These are phyloP conservation scores for Eragrostis nindensis DNA, from an alignment of 176 grass and related monocot species.

Conservation along the genomic window DNA sequence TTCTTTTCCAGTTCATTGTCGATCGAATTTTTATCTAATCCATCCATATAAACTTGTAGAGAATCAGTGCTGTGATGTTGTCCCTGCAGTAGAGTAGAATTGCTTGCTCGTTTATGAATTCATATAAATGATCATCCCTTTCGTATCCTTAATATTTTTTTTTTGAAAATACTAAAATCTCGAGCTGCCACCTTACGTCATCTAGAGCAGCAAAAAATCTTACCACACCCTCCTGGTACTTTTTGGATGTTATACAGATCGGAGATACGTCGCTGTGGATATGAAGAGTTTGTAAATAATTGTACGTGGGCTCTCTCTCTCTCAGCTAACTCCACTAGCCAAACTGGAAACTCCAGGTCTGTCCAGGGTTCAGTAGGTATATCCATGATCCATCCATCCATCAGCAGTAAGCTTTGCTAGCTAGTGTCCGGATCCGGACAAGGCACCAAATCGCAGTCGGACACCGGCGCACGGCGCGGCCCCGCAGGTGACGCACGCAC, in stretches of 20 bases:
- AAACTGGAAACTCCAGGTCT: neutral
- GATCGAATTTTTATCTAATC: neutral
- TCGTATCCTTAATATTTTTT: too few relatives aligned
- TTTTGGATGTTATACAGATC: neutral
- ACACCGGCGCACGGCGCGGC: constrained; percentile 29
- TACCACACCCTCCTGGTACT: neutral
- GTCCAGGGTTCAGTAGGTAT: neutral
- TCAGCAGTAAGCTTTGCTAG: neutral
- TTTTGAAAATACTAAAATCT: neutral
- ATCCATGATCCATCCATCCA: constrained; percentile 8
- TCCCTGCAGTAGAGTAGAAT: neutral
- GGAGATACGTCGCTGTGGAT: neutral
- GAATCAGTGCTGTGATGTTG: neutral
- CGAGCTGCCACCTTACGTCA: neutral
- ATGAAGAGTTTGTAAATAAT: constrained; percentile 20
- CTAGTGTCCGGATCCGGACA: constrained; percentile 10
- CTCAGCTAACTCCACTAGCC: neutral
- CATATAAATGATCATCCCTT: too few relatives aligned
- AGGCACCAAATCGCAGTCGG: constrained; percentile 28
- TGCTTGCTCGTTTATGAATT: too few relatives aligned
- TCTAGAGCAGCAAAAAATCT: neutral
- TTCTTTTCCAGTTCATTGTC: neutral
- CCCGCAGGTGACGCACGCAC: constrained; percentile 48
- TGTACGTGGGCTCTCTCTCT: neutral
- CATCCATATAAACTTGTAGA: neutral